Conservation (phyloP, 177 flowering plant species). For the Vitis hybrid region DNA sequence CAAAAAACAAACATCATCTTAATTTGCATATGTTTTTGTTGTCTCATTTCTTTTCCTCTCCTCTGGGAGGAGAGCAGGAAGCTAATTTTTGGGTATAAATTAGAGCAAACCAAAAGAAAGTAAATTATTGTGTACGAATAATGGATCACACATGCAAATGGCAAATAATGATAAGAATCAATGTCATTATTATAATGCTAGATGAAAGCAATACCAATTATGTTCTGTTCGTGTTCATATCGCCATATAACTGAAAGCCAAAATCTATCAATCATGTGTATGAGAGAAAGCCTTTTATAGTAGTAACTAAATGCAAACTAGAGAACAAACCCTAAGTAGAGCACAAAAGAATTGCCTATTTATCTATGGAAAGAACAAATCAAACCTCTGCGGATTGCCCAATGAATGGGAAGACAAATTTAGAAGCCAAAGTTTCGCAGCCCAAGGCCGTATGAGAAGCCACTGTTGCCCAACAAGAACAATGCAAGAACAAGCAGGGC, state of each 20-base stretch:
- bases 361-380: conserved; percentile 15
- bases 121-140: background rate
- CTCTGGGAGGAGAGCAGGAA: too few species aligned
- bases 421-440: conserved; percentile 28
- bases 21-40: too few species aligned
- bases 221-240: background rate
- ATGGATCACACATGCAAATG: background rate
- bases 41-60: too few species aligned
- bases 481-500: conserved; percentile 37
- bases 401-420: background rate
- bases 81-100: too few species aligned
- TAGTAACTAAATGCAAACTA: conserved; percentile 1
- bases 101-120: background rate
- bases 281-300: conserved; percentile 8
- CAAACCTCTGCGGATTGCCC: conserved; percentile 9
- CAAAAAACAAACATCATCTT: too few species aligned
- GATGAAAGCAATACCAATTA: background rate
- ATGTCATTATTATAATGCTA: conserved; percentile 2
- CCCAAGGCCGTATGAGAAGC: conserved; percentile 23
- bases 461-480: conserved; percentile 47
- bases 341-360: conserved; percentile 32
- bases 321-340: conserved; percentile 7
- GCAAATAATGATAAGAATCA: background rate
- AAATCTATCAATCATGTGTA: conserved; percentile 2
- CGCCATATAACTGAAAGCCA: background rate